Base-by-base conservation (phyloP, 2,329 filamentous ascomycete species). In the Chalaropsis thielavioides region DNA sequence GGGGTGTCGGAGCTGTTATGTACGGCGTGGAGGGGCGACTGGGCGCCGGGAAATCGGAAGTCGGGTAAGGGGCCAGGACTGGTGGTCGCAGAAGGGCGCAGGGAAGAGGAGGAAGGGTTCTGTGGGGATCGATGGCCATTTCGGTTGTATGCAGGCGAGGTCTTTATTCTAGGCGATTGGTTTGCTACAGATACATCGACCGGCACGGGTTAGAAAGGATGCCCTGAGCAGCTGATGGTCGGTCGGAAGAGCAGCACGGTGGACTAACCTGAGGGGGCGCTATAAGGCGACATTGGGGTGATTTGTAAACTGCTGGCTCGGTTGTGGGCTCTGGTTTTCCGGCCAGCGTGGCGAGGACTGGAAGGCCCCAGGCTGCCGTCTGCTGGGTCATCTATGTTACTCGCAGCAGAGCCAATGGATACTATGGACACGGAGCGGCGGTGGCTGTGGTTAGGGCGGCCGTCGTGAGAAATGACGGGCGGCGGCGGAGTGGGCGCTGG, bases 221-320 rank as follows among this genome's bases (percentile, higher is more conserved):
- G 49, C 43, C 24, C 17, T 3, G 17, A 8, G 17, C 38, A 13
- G 7, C 41, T 15, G 24, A 2, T n/a, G 31, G 17, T 1, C 17
- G 49, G 17, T 17, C 24, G 35, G 61, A 22, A 24, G 15, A 24
- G 66, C 11, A 41, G 56, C 35, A 38, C 35, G 8, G 19, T 41
- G 11, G n/a, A 64, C 78, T 70, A 73, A 81, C 74, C 76, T 71
- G 72, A 74, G 61, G 71, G 75, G 68, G 71, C 71, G 49, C 74
- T 72, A 11, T 72, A 72, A 68, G 68, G 79, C 79, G 59, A 84
- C 78, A 68, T 83, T 73, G 69, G 67, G 41, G 71, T 70, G 13
- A 92, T 87, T 73, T 95, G 91, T 67, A 95, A 76, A 76, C 91
- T 96, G 27, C 89, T 84, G 44, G 90, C 90, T 63, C 91, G 82